phyloP scores from a whole-genome alignment of 345 rosid genomes.

The Salix dunnii region DNA sequence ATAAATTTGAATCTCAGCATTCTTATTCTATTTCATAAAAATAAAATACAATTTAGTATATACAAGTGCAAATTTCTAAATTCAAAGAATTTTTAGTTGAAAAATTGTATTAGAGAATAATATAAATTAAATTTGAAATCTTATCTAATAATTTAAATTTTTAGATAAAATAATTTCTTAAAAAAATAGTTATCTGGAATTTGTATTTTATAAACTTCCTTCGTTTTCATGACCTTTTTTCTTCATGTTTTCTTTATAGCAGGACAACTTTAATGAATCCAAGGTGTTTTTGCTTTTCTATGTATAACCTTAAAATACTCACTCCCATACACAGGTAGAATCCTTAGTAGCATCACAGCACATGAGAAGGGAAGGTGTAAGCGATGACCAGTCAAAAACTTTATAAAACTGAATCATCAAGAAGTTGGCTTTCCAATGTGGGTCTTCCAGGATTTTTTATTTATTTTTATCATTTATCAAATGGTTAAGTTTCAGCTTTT shows the following conservation, averaged over 20 bases:
- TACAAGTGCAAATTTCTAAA: rapidly evolving
- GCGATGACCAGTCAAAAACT: slow-evolving; percentile 25
- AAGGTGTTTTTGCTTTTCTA: slow-evolving; percentile 25
- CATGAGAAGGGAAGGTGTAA: slow-evolving; percentile 4
- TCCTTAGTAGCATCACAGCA: slow-evolving; percentile 18
- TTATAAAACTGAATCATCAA: not conserved
- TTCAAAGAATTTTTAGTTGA: no score
- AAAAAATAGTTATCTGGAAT: slow-evolving; percentile 31
- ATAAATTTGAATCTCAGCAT: no score
- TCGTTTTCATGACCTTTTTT: slow-evolving; percentile 10
- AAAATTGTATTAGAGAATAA: no score
- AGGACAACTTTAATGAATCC: slow-evolving; percentile 36
- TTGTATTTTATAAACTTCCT: not conserved
- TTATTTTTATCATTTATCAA: not conserved
- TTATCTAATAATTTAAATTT: no score
- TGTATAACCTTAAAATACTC: slow-evolving; percentile 9
- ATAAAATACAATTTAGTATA: rapidly evolving
- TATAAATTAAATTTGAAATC: no score
- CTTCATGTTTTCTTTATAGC: not conserved
- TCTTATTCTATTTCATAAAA: no score
- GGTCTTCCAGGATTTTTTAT: not conserved
- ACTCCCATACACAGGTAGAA: slow-evolving; percentile 14
- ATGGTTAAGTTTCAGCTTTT: not conserved
- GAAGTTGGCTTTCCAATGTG: slow-evolving; percentile 13
- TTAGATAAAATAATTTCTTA: no score